Evolutionary conservation across 441 rosid genomes (phyloP).

Genomic region (Metrosideros polymorpha): DNA sequence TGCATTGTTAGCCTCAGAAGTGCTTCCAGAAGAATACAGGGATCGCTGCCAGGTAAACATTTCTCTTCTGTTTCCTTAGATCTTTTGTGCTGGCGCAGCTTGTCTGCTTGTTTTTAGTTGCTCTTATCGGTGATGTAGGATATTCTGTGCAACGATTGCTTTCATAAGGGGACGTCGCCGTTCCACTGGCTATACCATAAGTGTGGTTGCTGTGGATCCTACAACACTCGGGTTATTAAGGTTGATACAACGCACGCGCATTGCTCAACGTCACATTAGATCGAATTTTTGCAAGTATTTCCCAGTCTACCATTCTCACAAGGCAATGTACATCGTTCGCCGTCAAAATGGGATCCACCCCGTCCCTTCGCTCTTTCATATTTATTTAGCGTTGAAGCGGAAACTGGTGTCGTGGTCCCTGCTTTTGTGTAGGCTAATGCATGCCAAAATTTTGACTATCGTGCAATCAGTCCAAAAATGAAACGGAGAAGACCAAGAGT

Average conservation of each 20-base stretch:
- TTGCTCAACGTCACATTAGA: slow-evolving; percentile 27
- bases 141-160: slow-evolving; percentile 9
- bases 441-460: not conserved
- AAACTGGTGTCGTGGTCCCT: not conserved
- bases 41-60: slow-evolving; percentile 53
- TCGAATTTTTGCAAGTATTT: not conserved
- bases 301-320: not conserved
- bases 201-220: slow-evolving; percentile 12
- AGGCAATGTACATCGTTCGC: not conserved
- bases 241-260: slow-evolving; percentile 8
- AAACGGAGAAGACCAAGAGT: not conserved
- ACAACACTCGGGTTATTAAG: slow-evolving; percentile 13
- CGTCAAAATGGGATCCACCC: not conserved
- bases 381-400: not conserved
- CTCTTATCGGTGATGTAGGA: not conserved
- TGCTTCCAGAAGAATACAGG: slow-evolving; percentile 66
- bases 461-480: not conserved
- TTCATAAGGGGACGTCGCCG: slow-evolving; percentile 1
- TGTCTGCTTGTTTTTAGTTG: not conserved
- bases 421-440: not conserved
- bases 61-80: not conserved
- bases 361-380: not conserved
- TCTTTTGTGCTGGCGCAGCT: not conserved
- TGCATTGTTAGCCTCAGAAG: slow-evolving; percentile 60
- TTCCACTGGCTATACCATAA: slow-evolving; percentile 16